phyloP scores from a whole-genome alignment of 83 land plant species.

The Larix sibirica region DNA sequence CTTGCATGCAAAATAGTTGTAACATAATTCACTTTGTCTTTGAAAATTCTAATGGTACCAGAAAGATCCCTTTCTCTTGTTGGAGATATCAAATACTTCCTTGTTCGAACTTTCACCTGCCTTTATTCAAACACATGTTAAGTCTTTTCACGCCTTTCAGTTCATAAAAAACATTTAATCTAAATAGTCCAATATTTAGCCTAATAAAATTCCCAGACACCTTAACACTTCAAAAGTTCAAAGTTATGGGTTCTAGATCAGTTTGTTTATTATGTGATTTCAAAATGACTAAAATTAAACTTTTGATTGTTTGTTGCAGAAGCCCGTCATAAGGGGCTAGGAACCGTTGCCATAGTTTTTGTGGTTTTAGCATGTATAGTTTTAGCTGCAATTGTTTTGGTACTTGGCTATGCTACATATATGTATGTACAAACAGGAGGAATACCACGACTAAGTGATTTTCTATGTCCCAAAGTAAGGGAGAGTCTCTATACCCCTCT shows the following conservation, averaged over 20 bases:
- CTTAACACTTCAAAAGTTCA: not conserved
- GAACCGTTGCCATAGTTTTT: constrained; percentile 3
- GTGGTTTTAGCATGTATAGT: constrained; percentile 8
- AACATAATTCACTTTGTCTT: not conserved
- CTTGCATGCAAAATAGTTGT: not conserved
- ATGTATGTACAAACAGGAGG: constrained; percentile 3
- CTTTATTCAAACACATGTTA: not conserved
- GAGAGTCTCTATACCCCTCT: constrained; percentile 4
- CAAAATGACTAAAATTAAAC: not conserved
- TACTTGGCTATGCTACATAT: not conserved
- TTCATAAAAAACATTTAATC: not conserved
- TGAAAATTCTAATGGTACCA: not conserved
- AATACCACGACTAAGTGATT: not conserved
- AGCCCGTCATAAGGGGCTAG: not conserved
- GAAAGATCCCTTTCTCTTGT: not conserved
- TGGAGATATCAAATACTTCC: not conserved
- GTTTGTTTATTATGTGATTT: not conserved
- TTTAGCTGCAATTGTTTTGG: not conserved
- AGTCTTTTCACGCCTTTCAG: too few species aligned
- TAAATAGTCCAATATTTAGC: not conserved
- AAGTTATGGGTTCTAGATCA: not conserved
- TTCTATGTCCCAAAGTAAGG: not conserved
- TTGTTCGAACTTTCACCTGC: not conserved
- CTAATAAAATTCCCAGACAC: not conserved
- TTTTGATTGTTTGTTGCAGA: constrained; percentile 9